Percentiles rank a stretch among this genome's conserved stretches.
Conservation (phyloP, 345 rosid genomes). For the Citrus maxima region DNA sequence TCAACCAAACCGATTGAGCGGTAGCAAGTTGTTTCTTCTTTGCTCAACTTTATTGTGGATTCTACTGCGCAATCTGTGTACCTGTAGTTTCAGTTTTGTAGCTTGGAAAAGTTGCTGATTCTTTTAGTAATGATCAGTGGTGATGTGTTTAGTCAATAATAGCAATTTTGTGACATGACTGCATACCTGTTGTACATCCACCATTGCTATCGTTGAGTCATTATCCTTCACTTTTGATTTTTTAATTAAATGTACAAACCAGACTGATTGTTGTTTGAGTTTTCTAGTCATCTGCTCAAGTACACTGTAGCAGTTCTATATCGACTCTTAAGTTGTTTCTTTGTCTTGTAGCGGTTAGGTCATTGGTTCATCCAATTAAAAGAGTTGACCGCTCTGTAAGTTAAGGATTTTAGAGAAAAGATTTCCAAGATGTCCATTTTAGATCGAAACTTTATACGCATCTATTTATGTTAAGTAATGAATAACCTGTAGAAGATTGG, state of each 20-base stretch:
- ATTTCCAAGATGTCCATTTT: background rate
- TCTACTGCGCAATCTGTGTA: background rate
- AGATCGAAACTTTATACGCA: background rate
- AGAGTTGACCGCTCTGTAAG: background rate
- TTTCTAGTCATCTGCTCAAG: background rate
- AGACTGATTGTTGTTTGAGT: background rate
- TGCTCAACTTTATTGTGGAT: background rate
- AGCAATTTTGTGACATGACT: background rate
- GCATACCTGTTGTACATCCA: background rate
- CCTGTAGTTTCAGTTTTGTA: background rate
- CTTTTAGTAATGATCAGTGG: background rate
- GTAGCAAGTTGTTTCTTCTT: background rate
- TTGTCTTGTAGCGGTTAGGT: background rate
- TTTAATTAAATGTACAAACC: background rate
- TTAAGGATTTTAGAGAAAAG: background rate
- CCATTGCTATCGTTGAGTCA: background rate
- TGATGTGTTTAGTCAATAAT: background rate
- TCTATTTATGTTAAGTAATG: background rate
- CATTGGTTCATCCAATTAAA: background rate
- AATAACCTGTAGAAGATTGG: background rate
- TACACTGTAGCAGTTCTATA: background rate
- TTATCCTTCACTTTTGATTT: background rate
- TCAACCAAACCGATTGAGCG: background rate
- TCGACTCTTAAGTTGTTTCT: background rate
- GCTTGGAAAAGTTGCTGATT: background rate